A percentile compares a stretch with the other conserved stretches of the same genome.
Conservation (phyloP, 768 basidiomycete species). For the Auriscalpium vulgare region DNA sequence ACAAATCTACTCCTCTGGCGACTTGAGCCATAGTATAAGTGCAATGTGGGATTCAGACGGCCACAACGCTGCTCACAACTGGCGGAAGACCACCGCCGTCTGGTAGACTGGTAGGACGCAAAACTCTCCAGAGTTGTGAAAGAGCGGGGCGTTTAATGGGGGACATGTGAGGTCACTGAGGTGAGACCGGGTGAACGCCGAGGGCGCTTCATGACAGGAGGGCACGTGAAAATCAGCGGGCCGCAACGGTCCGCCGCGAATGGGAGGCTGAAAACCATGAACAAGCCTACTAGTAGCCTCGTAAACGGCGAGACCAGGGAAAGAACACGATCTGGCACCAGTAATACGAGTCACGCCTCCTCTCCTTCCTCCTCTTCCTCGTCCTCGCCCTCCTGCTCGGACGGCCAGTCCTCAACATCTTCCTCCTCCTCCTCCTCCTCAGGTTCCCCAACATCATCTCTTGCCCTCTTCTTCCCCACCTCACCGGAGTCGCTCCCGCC, state of each 20-base stretch:
- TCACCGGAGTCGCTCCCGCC: conserved; percentile 17
- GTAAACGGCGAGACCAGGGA: too few relatives aligned
- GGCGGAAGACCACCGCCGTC: conserved; percentile 27
- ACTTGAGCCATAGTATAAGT: conserved; percentile 40
- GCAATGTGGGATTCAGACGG: conserved; percentile 41
- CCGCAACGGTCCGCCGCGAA: too few relatives aligned
- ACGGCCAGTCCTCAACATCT: conserved; percentile 26
- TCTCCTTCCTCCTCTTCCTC: conserved; percentile 26
- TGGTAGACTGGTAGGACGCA: conserved; percentile 22
- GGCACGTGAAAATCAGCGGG: too few relatives aligned
- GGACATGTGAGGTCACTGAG: too few relatives aligned
- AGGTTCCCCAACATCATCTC: conserved; percentile 22
- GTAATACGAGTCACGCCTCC: not conserved
- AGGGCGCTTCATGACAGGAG: too few relatives aligned
- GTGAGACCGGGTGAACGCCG: too few relatives aligned
- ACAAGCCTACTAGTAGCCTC: too few relatives aligned
- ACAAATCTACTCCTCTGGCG: too few relatives aligned
- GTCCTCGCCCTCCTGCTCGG: conserved; percentile 19
- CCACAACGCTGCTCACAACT: too few relatives aligned
- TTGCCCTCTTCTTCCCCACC: conserved; percentile 23
- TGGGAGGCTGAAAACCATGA: too few relatives aligned
- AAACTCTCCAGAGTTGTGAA: not conserved
- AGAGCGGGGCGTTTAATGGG: too few relatives aligned
- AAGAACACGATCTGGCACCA: too few relatives aligned
- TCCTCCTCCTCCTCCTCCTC: conserved; percentile 29